Percentiles rank a stretch among this genome's conserved stretches.
phyloP scores from a whole-genome alignment of 192 early-diverging fungal species.

The Coemansia sp. region DNA sequence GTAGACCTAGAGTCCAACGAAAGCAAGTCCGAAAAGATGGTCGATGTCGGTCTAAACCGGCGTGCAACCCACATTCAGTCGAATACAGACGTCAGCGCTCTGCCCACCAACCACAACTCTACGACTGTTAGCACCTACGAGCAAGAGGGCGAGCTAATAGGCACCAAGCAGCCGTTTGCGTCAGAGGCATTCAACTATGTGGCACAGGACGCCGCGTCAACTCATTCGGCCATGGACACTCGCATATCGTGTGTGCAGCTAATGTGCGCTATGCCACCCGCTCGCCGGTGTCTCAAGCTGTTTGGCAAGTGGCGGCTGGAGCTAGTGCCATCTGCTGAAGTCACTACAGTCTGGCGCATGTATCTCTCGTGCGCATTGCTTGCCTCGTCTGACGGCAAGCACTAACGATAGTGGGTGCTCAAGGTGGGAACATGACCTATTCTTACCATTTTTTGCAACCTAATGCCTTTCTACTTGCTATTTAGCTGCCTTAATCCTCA shows the following conservation, averaged over 20 bases:
- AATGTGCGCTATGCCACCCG: constrained; percentile 41
- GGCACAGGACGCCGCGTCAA: constrained; percentile 14
- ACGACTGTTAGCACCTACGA: constrained; percentile 11
- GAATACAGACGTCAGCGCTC: background rate
- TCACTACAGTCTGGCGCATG: constrained; percentile 50
- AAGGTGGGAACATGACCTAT: background rate
- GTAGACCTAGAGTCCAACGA: background rate
- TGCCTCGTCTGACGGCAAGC: constrained; percentile 21
- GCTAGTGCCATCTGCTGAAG: constrained; percentile 34
- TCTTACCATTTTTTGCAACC: background rate
- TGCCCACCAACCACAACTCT: background rate
- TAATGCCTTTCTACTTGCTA: background rate
- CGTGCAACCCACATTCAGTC: constrained; percentile 4
- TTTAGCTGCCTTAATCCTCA: background rate
- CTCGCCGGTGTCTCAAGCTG: constrained; percentile 27
- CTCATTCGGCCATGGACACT: constrained; percentile 12
- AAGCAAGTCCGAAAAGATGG: background rate
- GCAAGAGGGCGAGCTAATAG: constrained; percentile 6
- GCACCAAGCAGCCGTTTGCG: constrained; percentile 15
- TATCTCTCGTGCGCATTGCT: constrained; percentile 51
- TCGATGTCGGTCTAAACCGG: background rate
- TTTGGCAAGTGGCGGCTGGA: constrained; percentile 45
- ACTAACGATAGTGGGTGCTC: constrained; percentile 4
- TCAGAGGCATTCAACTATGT: constrained; percentile 50
- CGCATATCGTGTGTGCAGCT: constrained; percentile 47